A percentile compares a stretch with the other conserved stretches of the same genome.
Evolutionary conservation across 345 rosid genomes (phyloP).

Genomic region (Eucalyptus tenuipes): DNA sequence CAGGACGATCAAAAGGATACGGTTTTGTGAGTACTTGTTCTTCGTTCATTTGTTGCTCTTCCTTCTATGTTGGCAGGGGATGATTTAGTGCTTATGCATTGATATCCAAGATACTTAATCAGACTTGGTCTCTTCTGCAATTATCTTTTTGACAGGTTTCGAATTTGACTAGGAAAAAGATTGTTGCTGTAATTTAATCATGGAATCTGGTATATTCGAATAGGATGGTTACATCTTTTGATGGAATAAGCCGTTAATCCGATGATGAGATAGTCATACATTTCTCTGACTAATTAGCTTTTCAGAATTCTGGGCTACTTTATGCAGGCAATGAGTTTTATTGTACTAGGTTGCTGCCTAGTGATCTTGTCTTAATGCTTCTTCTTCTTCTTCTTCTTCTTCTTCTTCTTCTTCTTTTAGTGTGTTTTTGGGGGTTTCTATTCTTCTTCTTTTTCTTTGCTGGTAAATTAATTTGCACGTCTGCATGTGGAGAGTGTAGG

Average conservation of each 20-base stretch:
- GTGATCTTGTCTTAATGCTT: neutral
- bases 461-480: neutral
- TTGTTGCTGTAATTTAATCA: neutral
- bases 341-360: neutral
- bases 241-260: neutral
- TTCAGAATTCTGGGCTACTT: neutral
- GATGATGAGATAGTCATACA: neutral
- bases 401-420: neutral
- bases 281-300: neutral
- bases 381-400: neutral
- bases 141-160: neutral
- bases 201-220: neutral
- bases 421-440: neutral
- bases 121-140: neutral
- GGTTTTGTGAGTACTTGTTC: conserved; percentile 74
- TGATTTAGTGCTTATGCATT: neutral
- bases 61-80: neutral
- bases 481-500: conserved; percentile 68
- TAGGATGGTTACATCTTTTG: neutral
- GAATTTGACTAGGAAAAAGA: neutral
- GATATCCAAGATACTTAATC: neutral
- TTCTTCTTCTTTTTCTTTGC: neutral
- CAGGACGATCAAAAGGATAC: conserved; percentile 96
- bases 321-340: neutral
- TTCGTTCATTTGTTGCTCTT: neutral